These are phyloP conservation scores for Pseudogymnoascus sp. DNA, from an alignment of 2,329 filamentous ascomycete species.

Conservation along the genomic window DNA sequence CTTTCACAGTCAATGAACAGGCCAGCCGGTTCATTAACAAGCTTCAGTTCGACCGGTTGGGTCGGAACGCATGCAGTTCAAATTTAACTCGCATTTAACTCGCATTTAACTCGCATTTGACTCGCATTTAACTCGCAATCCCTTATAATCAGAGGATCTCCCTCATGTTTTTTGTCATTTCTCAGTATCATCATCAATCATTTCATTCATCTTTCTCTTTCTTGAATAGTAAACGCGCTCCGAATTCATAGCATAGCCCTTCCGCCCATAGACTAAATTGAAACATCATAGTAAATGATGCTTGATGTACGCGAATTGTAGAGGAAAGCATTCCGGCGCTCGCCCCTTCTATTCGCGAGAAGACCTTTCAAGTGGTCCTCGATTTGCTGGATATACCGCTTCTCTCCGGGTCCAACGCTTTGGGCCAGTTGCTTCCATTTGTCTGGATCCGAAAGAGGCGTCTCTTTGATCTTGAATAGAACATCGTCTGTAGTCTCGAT, in stretches of 20 bases:
- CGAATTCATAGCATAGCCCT: neutral
- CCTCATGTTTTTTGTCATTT: neutral
- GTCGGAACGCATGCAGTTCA: neutral
- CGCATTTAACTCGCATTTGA: neutral
- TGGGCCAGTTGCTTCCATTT: constrained; percentile 80
- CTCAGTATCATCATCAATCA: neutral
- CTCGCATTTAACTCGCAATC: neutral
- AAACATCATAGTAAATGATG: constrained; percentile 79
- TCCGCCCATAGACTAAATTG: constrained; percentile 23
- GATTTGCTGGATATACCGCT: constrained; percentile 75
- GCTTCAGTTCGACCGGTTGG: neutral
- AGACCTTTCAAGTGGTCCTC: constrained; percentile 65
- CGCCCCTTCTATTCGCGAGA: constrained; percentile 51
- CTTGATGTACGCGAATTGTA: constrained; percentile 85
- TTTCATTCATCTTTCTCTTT: neutral
- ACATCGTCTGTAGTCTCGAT: constrained; percentile 83
- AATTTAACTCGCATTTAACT: neutral
- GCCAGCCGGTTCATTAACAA: neutral
- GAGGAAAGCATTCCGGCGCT: constrained; percentile 69
- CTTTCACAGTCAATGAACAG: neutral
- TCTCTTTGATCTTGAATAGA: constrained; percentile 67
- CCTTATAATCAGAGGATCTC: neutral
- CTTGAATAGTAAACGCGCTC: neutral
- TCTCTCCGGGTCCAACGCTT: constrained; percentile 65
- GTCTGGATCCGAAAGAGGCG: constrained; percentile 70